Conservation (phyloP, 116 monocot genomes). For the Posidonia oceanica region DNA sequence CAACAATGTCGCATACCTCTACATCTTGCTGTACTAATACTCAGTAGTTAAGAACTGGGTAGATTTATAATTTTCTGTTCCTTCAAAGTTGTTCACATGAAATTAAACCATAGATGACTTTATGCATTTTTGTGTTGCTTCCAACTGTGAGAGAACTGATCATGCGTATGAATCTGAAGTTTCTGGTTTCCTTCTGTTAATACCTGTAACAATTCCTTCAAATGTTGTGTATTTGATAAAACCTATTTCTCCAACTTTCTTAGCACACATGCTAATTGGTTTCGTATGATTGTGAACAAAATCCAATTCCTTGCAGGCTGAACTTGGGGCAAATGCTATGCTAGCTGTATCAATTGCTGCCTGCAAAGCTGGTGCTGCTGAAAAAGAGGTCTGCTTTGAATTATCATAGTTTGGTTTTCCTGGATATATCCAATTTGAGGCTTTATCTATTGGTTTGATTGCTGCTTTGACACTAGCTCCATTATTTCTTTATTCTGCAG, state of each 20-base stretch:
- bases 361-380: constrained; percentile 98
- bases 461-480: background rate
- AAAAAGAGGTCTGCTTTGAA: constrained; percentile 56
- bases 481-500: constrained; percentile 23
- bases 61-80: too few relatives aligned
- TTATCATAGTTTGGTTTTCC: background rate
- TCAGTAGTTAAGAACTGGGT: too few relatives aligned
- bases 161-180: too few relatives aligned
- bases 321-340: constrained; percentile 92
- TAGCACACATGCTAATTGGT: background rate
- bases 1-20: too few relatives aligned
- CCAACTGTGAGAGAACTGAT: too few relatives aligned
- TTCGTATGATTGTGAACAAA: background rate
- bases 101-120: too few relatives aligned
- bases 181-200: too few relatives aligned
- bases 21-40: too few relatives aligned
- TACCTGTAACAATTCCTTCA: too few relatives aligned
- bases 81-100: too few relatives aligned
- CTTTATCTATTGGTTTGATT: background rate
- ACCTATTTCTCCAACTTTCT: background rate
- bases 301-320: constrained; percentile 28
- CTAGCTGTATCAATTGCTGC: constrained; percentile 97
- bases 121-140: too few relatives aligned
- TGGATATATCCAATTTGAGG: background rate
- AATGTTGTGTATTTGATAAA: too few relatives aligned